Base-by-base conservation (phyloP, 169 alveolate genomes). In the Babesia bovis region DNA sequence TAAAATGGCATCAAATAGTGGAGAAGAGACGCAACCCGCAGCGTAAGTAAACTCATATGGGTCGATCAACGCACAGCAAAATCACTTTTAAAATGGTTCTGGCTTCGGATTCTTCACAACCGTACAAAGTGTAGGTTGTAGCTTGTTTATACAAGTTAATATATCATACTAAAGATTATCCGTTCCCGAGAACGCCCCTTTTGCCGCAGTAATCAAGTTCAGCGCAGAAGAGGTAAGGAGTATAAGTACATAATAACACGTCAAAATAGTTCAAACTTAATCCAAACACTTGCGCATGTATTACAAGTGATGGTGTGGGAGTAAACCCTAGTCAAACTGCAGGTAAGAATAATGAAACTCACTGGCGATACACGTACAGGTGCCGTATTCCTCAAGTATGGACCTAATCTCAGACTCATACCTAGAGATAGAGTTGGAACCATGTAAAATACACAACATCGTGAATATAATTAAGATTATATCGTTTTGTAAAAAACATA, bases 381-480 rank as follows among this genome's bases (percentile, higher is more conserved):
- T 25, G 86, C 82, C 42, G 93, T 94, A 15, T 94, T 94, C 73
- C 81, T 94, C 60, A 94, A 94, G 77, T 92, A 91, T 87, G 97
- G 97, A 40, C 79, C 93, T 21, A 95, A 94, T 49, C 79, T 94
- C 45, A 89, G 95, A 65, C 85, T 93, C 70, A 94, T 94, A 40
- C 97, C 97, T 0, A 87, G 97, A 81, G 97, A 94, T 78, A 82
- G 97, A 68, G 97, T 94, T 3, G 97, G 97, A 40, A 25, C 38
- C 26, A 17, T 36, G 6, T 44, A 32, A 17, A 17, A 59, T 30
- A 13, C 45, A 38, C 45, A 38, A 38, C n/a, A 15, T 58, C 38
- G 40, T 19, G 26, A 67, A 3, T 28, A 28, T 17, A 28, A 70
- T 5, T 32, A 0, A 15, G 42, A n/a, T 35, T 56, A 35, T 23